Evolutionary conservation across 1,284 basidiomycete genomes (phyloP).

Genomic region (Phellinidium pouzarii): DNA sequence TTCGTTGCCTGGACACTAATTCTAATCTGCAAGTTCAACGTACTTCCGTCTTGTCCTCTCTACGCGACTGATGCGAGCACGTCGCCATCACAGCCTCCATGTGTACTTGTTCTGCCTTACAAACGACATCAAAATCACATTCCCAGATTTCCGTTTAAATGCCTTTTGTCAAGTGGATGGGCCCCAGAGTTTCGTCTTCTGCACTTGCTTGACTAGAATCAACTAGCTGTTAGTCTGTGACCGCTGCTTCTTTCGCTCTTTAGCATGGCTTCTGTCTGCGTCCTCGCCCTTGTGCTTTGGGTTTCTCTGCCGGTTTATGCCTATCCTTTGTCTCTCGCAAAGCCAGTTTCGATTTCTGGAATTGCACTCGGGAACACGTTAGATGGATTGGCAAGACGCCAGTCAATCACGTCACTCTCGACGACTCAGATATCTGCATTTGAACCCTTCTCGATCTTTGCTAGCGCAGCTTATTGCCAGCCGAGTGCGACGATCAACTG

Average conservation of each 20-base stretch:
- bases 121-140: no score
- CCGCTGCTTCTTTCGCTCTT: not conserved
- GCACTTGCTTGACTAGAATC: not conserved
- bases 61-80: no score
- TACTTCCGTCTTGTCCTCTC: no score
- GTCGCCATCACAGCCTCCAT: no score
- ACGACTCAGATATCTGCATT: slow-evolving; percentile 31
- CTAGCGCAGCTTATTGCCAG: slow-evolving; percentile 46
- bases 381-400: not conserved
- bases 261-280: slow-evolving; percentile 1
- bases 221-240: not conserved
- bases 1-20: no score
- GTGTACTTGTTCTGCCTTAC: no score
- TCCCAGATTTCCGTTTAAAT: no score
- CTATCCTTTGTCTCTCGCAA: not conserved
- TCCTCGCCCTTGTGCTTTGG: not conserved
- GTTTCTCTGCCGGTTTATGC: not conserved
- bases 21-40: no score
- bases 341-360: not conserved
- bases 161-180: no score
- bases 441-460: slow-evolving; percentile 42
- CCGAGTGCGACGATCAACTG: slow-evolving; percentile 34
- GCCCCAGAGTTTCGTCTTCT: not conserved
- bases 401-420: slow-evolving; percentile 29
- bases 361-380: not conserved